Conservation (phyloP, 345 rosid species). For the Rhodamnia argentea region DNA sequence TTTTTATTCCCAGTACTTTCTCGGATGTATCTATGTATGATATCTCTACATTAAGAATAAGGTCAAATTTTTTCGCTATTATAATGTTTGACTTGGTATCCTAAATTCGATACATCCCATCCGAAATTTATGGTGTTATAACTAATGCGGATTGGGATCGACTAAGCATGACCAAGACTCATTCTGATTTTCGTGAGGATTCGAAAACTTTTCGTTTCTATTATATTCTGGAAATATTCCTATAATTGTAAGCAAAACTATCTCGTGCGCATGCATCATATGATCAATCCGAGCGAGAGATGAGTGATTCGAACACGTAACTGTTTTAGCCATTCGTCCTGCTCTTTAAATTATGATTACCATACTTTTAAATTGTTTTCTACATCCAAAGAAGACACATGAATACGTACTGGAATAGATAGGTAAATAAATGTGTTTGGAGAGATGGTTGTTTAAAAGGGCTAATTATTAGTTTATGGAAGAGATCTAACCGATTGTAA, state of each 20-base stretch:
- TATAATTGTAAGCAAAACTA: background rate
- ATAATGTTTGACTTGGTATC: background rate
- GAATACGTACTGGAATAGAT: accelerated
- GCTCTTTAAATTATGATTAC: background rate
- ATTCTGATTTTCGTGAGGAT: background rate
- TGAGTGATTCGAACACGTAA: background rate
- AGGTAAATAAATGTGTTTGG: background rate
- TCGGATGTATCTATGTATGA: background rate
- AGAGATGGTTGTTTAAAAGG: background rate
- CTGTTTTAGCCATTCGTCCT: background rate
- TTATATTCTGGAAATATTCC: too few relatives aligned
- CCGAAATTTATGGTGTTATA: accelerated
- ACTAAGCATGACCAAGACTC: background rate
- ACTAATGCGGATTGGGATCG: background rate
- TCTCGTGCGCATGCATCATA: background rate
- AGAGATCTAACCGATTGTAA: background rate
- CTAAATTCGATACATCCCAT: background rate
- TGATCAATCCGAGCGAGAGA: background rate
- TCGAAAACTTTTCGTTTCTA: background rate
- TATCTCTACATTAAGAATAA: background rate
- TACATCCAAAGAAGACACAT: too few relatives aligned
- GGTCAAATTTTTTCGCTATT: background rate
- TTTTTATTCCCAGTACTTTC: background rate
- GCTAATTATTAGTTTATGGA: background rate
- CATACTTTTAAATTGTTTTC: background rate